These are phyloP conservation scores for Aspergillus nidulans DNA, from an alignment of 495 filamentous ascomycete genomes.

Conservation along the genomic window DNA sequence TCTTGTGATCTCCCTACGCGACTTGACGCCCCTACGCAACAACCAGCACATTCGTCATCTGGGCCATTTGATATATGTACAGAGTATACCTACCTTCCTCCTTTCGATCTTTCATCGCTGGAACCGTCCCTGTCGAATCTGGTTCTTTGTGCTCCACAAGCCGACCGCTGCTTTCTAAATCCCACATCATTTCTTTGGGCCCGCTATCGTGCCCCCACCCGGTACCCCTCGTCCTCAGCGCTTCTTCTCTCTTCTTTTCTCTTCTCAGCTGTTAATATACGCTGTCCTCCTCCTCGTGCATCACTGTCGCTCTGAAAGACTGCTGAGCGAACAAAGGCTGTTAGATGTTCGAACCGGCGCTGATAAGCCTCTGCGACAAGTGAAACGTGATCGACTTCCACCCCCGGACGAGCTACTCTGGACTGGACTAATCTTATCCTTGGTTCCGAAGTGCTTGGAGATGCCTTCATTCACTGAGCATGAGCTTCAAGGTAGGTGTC, in stretches of 20 bases:
- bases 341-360: background rate
- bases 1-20: too few relatives aligned
- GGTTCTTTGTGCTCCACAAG: conserved; percentile 6
- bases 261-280: background rate
- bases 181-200: background rate
- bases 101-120: background rate
- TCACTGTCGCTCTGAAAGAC: background rate
- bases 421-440: background rate
- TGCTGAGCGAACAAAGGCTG: background rate
- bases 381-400: conserved; percentile 5
- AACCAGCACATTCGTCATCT: background rate
- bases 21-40: too few relatives aligned
- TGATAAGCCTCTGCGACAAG: background rate
- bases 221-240: background rate
- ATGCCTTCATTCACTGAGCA: conserved; percentile 37
- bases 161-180: conserved; percentile 5
- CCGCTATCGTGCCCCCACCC: background rate
- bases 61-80: too few relatives aligned
- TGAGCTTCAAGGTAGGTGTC: conserved; percentile 36
- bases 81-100: too few relatives aligned
- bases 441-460: conserved; percentile 1
- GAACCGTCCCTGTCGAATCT: background rate
- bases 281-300: background rate
- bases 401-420: background rate
- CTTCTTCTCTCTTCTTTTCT: conserved; percentile 9